Evolutionary conservation across 2,329 filamentous ascomycete genomes (phyloP).

Genomic region (Aspergillus ochraceoroseus): DNA sequence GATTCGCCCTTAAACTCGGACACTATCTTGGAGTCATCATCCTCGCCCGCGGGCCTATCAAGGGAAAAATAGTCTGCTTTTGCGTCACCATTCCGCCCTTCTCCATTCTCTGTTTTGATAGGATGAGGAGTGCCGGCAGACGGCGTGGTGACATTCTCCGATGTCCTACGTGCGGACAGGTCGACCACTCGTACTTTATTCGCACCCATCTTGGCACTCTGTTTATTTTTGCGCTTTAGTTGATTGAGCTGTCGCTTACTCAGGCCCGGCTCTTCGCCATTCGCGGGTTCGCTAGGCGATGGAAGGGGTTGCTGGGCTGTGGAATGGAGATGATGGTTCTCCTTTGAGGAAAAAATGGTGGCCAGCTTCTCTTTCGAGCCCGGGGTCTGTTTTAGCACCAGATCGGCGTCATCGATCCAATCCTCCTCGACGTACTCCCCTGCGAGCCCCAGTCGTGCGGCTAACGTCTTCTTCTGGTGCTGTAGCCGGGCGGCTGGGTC

Average conservation of each 20-base stretch:
- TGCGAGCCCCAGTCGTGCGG: constrained; percentile 73
- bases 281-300: constrained; percentile 49
- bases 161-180: constrained; percentile 63
- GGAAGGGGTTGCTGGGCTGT: constrained; percentile 39
- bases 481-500: constrained; percentile 75
- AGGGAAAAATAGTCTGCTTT: constrained; percentile 84
- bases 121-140: constrained; percentile 51
- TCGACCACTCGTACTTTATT: constrained; percentile 89
- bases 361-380: constrained; percentile 51
- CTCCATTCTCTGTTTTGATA: constrained; percentile 57
- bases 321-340: constrained; percentile 45
- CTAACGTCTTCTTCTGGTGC: constrained; percentile 84
- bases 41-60: constrained; percentile 65
- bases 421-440: constrained; percentile 84
- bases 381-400: constrained; percentile 45
- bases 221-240: constrained; percentile 88
- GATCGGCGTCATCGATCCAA: constrained; percentile 62
- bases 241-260: constrained; percentile 94
- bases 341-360: constrained; percentile 35
- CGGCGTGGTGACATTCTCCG: constrained; percentile 60
- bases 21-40: constrained; percentile 88
- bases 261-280: constrained; percentile 63
- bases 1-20: constrained; percentile 89
- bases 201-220: constrained; percentile 79
- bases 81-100: constrained; percentile 57